A percentile compares a stretch with the other conserved stretches of the same genome.
These are phyloP conservation scores for Apiospora rasikravindrae DNA, from an alignment of 2,329 filamentous ascomycete species.

Conservation along the genomic window DNA sequence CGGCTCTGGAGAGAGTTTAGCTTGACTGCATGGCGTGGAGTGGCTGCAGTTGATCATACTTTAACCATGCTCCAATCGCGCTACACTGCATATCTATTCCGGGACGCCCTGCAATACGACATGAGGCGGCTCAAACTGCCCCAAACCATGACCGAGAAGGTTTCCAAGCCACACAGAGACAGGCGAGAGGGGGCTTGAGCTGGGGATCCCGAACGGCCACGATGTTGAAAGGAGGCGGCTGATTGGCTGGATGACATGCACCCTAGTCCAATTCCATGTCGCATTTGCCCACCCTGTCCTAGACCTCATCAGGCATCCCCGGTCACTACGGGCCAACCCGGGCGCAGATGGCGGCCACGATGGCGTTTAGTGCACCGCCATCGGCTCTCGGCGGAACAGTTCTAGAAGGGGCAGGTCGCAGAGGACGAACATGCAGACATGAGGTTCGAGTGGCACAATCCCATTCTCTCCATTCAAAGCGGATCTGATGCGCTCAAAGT, in stretches of 20 bases:
- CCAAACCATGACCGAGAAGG: neutral
- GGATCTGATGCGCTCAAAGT: neutral
- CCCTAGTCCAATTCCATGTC: neutral
- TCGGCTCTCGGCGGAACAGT: neutral
- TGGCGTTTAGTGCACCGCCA: neutral
- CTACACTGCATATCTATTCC: neutral
- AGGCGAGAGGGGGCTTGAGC: neutral
- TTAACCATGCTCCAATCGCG: neutral
- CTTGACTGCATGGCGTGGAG: neutral
- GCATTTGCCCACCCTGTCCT: neutral
- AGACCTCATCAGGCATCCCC: neutral
- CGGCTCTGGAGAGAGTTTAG: neutral
- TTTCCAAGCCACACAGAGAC: neutral
- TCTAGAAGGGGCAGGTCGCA: constrained; percentile 2
- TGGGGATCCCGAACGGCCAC: neutral
- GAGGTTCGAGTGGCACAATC: neutral
- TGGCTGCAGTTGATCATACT: neutral
- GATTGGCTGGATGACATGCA: neutral
- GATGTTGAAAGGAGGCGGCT: neutral
- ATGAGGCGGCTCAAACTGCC: neutral
- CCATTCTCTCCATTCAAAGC: neutral
- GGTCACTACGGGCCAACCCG: neutral
- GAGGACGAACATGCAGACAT: no score
- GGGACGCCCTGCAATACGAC: neutral
- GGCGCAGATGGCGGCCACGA: neutral